Evolutionary conservation across 805 yeast genomes (phyloP).

Genomic region (Spathaspora arborariae): DNA sequence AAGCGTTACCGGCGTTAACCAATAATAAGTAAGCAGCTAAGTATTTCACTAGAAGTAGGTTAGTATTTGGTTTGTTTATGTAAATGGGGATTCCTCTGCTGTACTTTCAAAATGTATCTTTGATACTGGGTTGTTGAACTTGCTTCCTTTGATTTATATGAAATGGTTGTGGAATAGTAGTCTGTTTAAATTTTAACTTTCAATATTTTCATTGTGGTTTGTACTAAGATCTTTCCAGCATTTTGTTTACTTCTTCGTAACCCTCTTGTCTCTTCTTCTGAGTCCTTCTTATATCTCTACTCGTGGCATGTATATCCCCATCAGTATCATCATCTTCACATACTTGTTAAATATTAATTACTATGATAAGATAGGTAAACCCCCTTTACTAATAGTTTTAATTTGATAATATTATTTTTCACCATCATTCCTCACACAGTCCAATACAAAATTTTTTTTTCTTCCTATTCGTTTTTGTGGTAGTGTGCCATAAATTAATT

Average conservation of each 20-base stretch:
- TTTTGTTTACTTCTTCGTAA: not conserved
- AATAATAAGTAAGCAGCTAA: slow-evolving; percentile 99
- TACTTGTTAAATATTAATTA: slow-evolving; percentile 4
- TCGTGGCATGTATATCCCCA: not conserved
- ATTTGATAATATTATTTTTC: slow-evolving; percentile 1
- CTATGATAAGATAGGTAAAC: not conserved
- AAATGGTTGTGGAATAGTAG: no score
- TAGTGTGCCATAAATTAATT: not conserved
- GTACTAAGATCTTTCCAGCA: not conserved
- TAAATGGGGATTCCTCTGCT: no score
- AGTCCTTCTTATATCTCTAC: not conserved
- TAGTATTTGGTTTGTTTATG: no score
- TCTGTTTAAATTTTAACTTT: no score
- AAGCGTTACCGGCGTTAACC: slow-evolving; percentile 92
- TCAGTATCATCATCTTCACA: not conserved
- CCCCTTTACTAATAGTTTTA: not conserved
- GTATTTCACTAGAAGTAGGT: slow-evolving; percentile 64
- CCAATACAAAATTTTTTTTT: slow-evolving; percentile 4
- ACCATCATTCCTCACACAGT: not conserved
- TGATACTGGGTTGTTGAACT: no score
- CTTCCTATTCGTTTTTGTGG: not conserved
- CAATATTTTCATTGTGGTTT: no score
- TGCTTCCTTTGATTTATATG: no score
- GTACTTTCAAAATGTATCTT: no score
- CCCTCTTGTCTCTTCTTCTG: not conserved